phyloP scores from a whole-genome alignment of 2,329 filamentous ascomycete genomes.

The Sporothrix globosa region DNA sequence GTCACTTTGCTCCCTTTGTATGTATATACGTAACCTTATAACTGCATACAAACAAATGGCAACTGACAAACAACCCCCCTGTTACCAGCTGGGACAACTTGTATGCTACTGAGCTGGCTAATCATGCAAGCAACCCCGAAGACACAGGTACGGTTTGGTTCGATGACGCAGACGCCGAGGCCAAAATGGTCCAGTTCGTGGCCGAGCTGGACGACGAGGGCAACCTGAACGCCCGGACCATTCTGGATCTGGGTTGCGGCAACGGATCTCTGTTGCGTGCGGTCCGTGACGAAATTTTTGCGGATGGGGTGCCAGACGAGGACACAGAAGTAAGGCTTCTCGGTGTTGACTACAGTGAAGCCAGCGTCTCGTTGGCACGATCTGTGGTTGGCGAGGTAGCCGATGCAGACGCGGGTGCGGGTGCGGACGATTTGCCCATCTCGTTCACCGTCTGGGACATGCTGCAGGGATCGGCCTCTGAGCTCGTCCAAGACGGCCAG shows the following conservation, averaged over 20 bases:
- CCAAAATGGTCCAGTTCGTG: constrained; percentile 75
- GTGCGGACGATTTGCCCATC: constrained; percentile 38
- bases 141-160: constrained; percentile 96
- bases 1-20: not conserved
- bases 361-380: constrained; percentile 73
- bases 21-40: too few relatives aligned
- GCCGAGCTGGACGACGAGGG: constrained; percentile 41
- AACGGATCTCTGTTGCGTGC: constrained; percentile 90
- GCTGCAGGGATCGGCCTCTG: constrained; percentile 46
- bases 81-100: constrained; percentile 70
- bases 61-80: not conserved
- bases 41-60: not conserved
- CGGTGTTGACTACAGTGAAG: constrained; percentile 83
- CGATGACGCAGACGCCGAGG: constrained; percentile 85
- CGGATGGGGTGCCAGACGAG: constrained; percentile 65
- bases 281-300: constrained; percentile 59
- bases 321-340: constrained; percentile 74
- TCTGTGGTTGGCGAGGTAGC: constrained; percentile 55
- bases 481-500: not conserved
- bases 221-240: constrained; percentile 49
- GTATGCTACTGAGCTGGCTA: constrained; percentile 71
- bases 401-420: constrained; percentile 26
- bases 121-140: constrained; percentile 70
- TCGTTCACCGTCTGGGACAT: constrained; percentile 66
- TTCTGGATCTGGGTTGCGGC: constrained; percentile 89